These are phyloP conservation scores for Colletotrichum sp. DNA, from an alignment of 2,329 filamentous ascomycete genomes.

Conservation along the genomic window DNA sequence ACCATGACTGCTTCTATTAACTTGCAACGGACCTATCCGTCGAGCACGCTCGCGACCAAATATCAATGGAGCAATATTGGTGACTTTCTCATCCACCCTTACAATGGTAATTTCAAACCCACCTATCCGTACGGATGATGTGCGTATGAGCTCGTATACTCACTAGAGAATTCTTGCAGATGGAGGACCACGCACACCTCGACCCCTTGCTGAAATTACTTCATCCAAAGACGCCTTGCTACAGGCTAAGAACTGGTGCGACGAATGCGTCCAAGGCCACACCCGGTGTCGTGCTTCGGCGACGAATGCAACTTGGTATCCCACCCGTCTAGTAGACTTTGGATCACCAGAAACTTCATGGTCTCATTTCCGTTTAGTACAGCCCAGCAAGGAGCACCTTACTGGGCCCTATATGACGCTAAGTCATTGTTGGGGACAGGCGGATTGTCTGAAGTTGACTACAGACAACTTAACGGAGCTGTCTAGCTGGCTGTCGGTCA, in stretches of 20 bases:
- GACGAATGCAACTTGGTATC: neutral
- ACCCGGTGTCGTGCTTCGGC: neutral
- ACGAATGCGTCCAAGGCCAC: neutral
- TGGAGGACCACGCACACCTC: too few relatives aligned
- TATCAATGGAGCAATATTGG: neutral
- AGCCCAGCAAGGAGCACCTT: neutral
- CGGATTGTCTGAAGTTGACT: neutral
- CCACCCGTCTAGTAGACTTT: neutral
- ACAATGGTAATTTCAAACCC: neutral
- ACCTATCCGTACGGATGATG: too few relatives aligned
- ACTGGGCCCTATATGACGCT: neutral
- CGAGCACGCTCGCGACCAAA: neutral
- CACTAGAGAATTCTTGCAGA: too few relatives aligned
- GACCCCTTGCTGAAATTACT: neutral
- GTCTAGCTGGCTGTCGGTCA: neutral
- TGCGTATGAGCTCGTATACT: neutral
- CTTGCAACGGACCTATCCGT: neutral
- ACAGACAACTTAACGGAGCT: neutral
- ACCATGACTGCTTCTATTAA: neutral
- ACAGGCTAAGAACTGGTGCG: neutral
- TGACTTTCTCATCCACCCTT: neutral
- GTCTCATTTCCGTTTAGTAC: neutral
- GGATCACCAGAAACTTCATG: neutral
- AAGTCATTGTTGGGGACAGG: slow-evolving; percentile 6
- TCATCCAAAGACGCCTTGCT: neutral